Base-by-base conservation (phyloP, 805 yeast genomes). In the Spathaspora boniae region DNA sequence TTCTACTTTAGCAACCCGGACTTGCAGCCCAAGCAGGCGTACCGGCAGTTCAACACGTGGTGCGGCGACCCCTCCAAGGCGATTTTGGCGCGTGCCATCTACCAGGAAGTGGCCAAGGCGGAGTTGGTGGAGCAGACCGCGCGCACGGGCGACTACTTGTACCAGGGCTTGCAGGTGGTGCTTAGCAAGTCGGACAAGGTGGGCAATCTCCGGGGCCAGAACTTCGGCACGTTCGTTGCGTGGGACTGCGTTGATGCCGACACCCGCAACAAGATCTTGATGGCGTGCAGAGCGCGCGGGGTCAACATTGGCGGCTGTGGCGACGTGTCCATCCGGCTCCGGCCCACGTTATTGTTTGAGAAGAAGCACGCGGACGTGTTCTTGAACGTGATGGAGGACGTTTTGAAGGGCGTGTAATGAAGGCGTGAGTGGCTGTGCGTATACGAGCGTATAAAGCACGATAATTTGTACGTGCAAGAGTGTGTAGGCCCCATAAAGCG, bases 11-110 rank as follows among this genome's bases (percentile, higher is more conserved):
- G 69, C 42, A 78, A 79, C 57, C 72, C 73, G 9, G 67, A 67
- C 12, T 69, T 80, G 51, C 72, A 75, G 43, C 84, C 85, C 32
- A 70, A 70, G 45, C 68, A 68, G 47, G 73, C 85, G 17, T 80
- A 74, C 61, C 71, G 86, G 62, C 86, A 80, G 53, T 80, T 80
- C 65, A 80, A 80, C 70, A 80, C 86, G 41, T 80, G 86, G 86
- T 80, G 85, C 58, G 86, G 86, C 47, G 86, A 80, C 55, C 83
- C 86, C 43, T 73, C 84, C 11, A 76, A 76, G 61, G 80, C 81
- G 54, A 62, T 80, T 36, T 66, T 80, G 48, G 84, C 85, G 26
- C 72, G 72, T 45, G 63, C 79, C 40, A 80, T 80, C 44, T 72
- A 72, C 45, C 67, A 75, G 49, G 82, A 79, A 45, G 62, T 80